phyloP scores from a whole-genome alignment of 1,284 basidiomycete species.

The Heterobasidion occidentale region DNA sequence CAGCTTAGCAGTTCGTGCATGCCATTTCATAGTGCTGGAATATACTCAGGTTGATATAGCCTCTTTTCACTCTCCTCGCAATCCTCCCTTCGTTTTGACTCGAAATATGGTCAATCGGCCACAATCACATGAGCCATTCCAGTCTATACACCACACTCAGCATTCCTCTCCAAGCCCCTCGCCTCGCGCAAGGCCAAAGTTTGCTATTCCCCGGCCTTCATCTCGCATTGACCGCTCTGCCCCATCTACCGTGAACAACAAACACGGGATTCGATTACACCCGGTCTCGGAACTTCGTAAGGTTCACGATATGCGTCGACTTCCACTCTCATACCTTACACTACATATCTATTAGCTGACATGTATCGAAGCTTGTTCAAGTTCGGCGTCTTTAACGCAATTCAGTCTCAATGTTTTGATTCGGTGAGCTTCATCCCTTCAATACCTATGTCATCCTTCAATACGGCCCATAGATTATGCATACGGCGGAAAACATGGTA shows the following conservation, averaged over 20 bases:
- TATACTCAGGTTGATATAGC: too few relatives aligned
- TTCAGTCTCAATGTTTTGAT: constrained; percentile 80
- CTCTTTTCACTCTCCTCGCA: too few relatives aligned
- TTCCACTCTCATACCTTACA: not conserved
- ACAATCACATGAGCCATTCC: too few relatives aligned
- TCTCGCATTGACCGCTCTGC: not conserved
- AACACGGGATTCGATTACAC: constrained; percentile 35
- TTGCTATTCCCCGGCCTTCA: not conserved
- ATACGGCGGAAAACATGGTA: constrained; percentile 71
- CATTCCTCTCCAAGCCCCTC: not conserved
- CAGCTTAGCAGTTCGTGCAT: too few relatives aligned
- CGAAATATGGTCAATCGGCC: too few relatives aligned
- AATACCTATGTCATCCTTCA: not conserved
- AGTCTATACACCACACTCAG: too few relatives aligned
- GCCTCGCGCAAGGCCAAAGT: not conserved
- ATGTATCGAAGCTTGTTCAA: constrained; percentile 76
- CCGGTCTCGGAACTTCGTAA: constrained; percentile 67
- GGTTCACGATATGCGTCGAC: constrained; percentile 18
- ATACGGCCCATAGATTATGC: constrained; percentile 45
- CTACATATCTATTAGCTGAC: constrained; percentile 49
- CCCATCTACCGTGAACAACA: not conserved
- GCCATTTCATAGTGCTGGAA: too few relatives aligned
- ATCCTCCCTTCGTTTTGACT: too few relatives aligned
- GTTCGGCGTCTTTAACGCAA: constrained; percentile 84
- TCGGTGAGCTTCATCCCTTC: constrained; percentile 33